Percentiles rank a stretch among this genome's conserved stretches.
Conservation (phyloP, 305 asterid species). For the Withania somnifera region DNA sequence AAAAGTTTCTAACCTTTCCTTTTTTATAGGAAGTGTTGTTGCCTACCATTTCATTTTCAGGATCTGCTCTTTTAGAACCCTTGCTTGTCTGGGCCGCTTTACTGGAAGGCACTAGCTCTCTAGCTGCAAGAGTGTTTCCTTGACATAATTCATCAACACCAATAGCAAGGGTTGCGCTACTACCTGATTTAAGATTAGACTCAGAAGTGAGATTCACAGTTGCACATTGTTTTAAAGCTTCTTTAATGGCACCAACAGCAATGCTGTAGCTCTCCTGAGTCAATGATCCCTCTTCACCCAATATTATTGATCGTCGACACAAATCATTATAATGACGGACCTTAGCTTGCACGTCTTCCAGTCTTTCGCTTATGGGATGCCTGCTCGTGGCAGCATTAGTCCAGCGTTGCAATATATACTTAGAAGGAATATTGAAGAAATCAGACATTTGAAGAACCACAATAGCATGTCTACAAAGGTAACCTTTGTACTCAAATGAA, state of each 20-base stretch:
- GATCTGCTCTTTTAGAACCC: constrained; percentile 47
- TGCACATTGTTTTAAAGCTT: constrained; percentile 52
- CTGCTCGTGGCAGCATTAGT: constrained; percentile 80
- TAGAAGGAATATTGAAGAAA: constrained; percentile 60
- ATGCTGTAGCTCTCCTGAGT: constrained; percentile 63
- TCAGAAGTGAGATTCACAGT: constrained; percentile 26
- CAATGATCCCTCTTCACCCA: constrained; percentile 93
- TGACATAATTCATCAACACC: constrained; percentile 28
- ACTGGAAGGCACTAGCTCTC: constrained; percentile 27
- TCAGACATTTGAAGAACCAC: constrained; percentile 98
- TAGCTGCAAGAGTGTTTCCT: constrained; percentile 17
- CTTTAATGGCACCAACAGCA: constrained; percentile 55
- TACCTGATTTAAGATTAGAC: constrained; percentile 24
- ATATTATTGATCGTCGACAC: constrained; percentile 74
- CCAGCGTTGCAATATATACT: constrained; percentile 78
- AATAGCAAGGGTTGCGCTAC: constrained; percentile 28
- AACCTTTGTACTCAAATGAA: constrained; percentile 68
- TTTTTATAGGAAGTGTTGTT: constrained; percentile 37
- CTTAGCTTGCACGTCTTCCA: constrained; percentile 76
- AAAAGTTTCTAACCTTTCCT: constrained; percentile 61
- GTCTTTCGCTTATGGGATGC: constrained; percentile 45
- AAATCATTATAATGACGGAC: constrained; percentile 86
- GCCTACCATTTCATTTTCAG: constrained; percentile 46
- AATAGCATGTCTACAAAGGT: constrained; percentile 79
- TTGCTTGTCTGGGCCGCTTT: constrained; percentile 22